phyloP scores from a whole-genome alignment of 352 stramenopile species.

The Globisporangium sylvaticum region DNA sequence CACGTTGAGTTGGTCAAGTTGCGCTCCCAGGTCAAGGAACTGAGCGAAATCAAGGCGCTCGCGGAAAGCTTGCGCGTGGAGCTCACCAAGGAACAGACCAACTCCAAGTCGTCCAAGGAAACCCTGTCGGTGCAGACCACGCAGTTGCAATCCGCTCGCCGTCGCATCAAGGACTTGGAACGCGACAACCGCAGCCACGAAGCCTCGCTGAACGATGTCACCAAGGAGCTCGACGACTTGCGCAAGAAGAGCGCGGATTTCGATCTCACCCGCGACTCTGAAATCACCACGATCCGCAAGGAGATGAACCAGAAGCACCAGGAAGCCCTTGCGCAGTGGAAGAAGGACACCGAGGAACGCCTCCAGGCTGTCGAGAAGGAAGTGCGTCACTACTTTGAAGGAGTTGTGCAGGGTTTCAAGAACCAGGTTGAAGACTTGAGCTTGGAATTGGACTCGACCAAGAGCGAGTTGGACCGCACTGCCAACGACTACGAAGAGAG shows the following conservation, averaged over 20 bases:
- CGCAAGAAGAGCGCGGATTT: slow-evolving; percentile 73
- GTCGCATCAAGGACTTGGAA: slow-evolving; percentile 70
- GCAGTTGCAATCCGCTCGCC: slow-evolving; percentile 55
- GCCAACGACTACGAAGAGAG: slow-evolving; percentile 80
- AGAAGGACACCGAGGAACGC: slow-evolving; percentile 75
- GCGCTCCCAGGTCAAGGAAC: slow-evolving; percentile 63
- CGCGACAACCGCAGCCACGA: slow-evolving; percentile 51
- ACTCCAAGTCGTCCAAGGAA: slow-evolving; percentile 72
- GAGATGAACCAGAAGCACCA: slow-evolving; percentile 78
- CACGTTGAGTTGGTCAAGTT: slow-evolving; percentile 74
- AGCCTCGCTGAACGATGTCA: slow-evolving; percentile 48
- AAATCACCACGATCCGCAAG: slow-evolving; percentile 66
- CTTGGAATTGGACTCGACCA: slow-evolving; percentile 60
- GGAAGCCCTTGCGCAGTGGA: slow-evolving; percentile 68
- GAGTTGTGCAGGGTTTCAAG: slow-evolving; percentile 43
- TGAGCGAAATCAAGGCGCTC: slow-evolving; percentile 54
- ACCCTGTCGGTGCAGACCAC: slow-evolving; percentile 65
- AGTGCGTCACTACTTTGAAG: slow-evolving; percentile 70
- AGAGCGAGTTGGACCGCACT: slow-evolving; percentile 72
- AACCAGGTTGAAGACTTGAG: slow-evolving; percentile 61
- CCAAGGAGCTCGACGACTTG: slow-evolving; percentile 64
- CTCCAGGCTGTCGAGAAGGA: slow-evolving; percentile 68
- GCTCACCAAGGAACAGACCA: slow-evolving; percentile 54
- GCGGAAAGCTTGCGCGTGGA: slow-evolving; percentile 48
- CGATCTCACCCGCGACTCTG: slow-evolving; percentile 59